Evolutionary conservation across 495 filamentous ascomycete genomes (phyloP), one percentile per base, ranked within the genome.

Genomic region (Talaromyces ruber): DNA sequence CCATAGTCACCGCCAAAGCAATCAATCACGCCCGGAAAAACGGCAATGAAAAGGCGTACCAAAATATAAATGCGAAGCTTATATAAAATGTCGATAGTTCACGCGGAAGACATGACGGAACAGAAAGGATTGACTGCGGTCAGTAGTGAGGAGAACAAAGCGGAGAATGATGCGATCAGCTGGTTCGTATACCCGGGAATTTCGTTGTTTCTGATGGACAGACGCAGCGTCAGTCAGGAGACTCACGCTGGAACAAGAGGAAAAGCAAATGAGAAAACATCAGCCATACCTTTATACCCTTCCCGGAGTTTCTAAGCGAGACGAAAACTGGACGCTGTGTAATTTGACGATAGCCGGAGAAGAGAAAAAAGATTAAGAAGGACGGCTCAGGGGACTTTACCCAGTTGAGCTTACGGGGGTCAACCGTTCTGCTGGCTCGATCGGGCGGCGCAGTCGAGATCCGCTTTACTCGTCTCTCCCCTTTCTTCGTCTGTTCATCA

Each of bases 1-100:
- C 70, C 34, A 67, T 66, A 59, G 76, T 79, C 79, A 82, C 81
- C 53, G 28, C 71, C 67, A 51, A 22, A 58, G 63, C 66, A 7
- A 60, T 50, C 61, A 65, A 52, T 18, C 24, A 45, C 47, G 47
- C 18, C 3, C 8, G 4, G 6, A 12, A 18, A 50, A 30, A 52
- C n/a, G 18, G 21, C 11, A 11, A 34, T 3, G 16, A 30, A 29
- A n/a, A 58, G 5, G 6, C 18, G 28, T 1, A 37, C 34, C 1
- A 37, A 32, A 37, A 21, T 57, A 34, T 57, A 24, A 22, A 57
- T 5, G 52, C 22, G 24, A 11, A 2, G 14, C 28, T 25, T 16
- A 25, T 54, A 54, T 54, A 54, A 54, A 32, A 54, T 8, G 51
- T 28, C 22, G 52, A 9, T 25, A 9, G 5, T 52, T 60, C 59